phyloP scores from a whole-genome alignment of 345 rosid genomes.

The Eutrema yunnanense region DNA sequence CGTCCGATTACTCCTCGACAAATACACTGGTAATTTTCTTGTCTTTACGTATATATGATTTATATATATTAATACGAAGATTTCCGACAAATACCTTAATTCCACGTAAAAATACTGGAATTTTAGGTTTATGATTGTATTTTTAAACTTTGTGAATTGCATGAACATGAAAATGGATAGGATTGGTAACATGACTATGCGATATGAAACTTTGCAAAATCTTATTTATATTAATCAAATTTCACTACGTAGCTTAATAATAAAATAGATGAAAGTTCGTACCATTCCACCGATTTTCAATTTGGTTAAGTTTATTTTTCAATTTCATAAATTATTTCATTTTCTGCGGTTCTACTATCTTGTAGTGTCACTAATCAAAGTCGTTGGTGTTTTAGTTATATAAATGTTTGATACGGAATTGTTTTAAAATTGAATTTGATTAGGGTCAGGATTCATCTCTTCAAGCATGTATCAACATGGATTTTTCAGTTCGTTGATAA shows the following conservation, averaged over 20 bases:
- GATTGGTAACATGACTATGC: not conserved
- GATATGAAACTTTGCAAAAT: not conserved
- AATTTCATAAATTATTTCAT: not conserved
- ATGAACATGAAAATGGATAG: not conserved
- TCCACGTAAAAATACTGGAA: not conserved
- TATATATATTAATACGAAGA: not conserved
- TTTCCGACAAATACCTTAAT: not conserved
- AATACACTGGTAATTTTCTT: constrained; percentile 53
- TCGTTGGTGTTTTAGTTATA: not conserved
- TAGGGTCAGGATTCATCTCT: constrained; percentile 88
- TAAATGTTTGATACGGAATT: not conserved
- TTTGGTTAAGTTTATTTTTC: not conserved
- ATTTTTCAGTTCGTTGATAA: constrained; percentile 81
- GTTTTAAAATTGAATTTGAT: not conserved
- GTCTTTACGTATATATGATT: not conserved
- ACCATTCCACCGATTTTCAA: not conserved
- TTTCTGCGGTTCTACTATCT: not conserved
- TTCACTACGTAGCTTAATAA: too few relatives aligned
- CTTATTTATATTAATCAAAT: not conserved
- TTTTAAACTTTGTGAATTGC: not conserved
- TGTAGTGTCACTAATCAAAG: not conserved
- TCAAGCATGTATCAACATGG: constrained; percentile 78
- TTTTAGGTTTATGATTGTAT: not conserved
- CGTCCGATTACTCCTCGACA: constrained; percentile 85
- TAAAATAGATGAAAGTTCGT: not conserved